Evolutionary conservation across 2,329 filamentous ascomycete species (phyloP), one percentile per base, ranked within the genome.

Genomic region (Penicillium sclerotiorum): DNA sequence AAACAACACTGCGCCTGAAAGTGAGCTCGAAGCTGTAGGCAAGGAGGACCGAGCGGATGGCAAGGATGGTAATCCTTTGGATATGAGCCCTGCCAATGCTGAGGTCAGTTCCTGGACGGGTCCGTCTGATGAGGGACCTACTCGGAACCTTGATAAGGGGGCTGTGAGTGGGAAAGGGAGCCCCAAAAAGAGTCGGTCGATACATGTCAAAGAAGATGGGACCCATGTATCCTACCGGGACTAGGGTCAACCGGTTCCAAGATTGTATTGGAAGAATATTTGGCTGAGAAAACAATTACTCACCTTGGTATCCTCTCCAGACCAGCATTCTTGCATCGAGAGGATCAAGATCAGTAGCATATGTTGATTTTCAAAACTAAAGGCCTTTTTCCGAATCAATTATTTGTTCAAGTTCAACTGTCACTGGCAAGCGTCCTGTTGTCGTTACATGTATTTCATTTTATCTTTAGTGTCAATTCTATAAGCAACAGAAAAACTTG

Each of bases 1-100:
- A 0, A 71, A 77, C 47, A 82, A 82, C 66, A 92, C 88, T 21
- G 73, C 78, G 17, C 90, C 90, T 0, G 85, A 90, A 64, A 63
- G 71, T 18, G 81, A 84, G 30, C 52, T 68, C 8, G 52, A 61
- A 15, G 65, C 63, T 4, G 63, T 67, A 1, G 60, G 62, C 38
- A 47, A 60, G 28, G 70, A 80, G 74, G 58, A 65, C 53, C 56
- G 71, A 5, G 71, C 66, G 6, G 63, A 73, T 23, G 74, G 69
- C 3, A 67, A 71, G 56, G 57, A 64, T 20, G 68, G 68, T 27
- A 79, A 80, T 57, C 80, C 83, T 5, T 60, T 87, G 36, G 77
- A 86, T 39, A 79, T 81, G 20, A 84, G 80, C 56, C 81, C 83
- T 0, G 83, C 80, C 17, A 87, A 88, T 63, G 73, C 69, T 39